Conservation (phyloP, 441 rosid genomes). For the Populus trichocarpa region DNA sequence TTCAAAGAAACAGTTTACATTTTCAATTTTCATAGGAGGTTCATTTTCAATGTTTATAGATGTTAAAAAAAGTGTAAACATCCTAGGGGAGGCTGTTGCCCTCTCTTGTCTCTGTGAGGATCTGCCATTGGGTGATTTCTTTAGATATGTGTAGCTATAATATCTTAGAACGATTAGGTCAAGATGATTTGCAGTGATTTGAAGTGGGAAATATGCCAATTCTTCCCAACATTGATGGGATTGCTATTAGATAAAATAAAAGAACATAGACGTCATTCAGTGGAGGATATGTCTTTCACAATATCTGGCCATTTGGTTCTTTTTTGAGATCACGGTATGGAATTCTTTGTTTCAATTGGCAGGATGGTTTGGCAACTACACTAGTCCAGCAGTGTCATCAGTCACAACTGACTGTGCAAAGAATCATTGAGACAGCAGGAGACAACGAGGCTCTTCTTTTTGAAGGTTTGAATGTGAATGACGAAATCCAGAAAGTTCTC, state of each 20-base stretch:
- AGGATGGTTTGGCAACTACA: constrained; percentile 72
- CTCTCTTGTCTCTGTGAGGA: background rate
- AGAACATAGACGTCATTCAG: background rate
- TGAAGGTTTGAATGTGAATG: constrained; percentile 78
- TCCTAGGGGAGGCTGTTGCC: background rate
- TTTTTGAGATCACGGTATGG: background rate
- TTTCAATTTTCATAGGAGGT: no score
- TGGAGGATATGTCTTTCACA: background rate
- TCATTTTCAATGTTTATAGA: background rate
- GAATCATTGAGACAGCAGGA: constrained; percentile 81
- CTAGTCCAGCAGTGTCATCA: constrained; percentile 71
- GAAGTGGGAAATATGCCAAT: background rate
- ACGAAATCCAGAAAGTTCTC: constrained; percentile 72
- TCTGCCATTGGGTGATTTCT: background rate
- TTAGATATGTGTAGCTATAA: background rate
- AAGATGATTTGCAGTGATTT: background rate
- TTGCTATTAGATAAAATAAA: background rate
- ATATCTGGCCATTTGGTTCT: background rate
- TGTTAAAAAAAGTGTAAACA: background rate
- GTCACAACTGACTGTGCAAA: constrained; percentile 53
- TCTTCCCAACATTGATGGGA: background rate
- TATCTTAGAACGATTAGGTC: background rate
- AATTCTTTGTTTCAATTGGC: constrained; percentile 17
- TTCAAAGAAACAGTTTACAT: background rate
- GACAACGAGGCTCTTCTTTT: constrained; percentile 82